These are phyloP conservation scores for Boletus bicolor DNA, from an alignment of 768 basidiomycete species.

Conservation along the genomic window DNA sequence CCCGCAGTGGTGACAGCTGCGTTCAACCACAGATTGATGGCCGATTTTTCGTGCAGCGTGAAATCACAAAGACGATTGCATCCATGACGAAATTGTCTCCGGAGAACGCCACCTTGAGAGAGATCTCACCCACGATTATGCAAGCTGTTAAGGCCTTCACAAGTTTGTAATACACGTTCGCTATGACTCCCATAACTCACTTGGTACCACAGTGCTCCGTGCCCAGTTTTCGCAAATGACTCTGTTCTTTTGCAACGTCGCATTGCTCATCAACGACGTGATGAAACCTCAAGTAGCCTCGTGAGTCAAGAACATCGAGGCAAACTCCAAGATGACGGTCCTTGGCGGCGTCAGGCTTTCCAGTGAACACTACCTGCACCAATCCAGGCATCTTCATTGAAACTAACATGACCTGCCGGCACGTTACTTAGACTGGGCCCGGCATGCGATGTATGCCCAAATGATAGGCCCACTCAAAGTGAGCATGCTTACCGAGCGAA, in stretches of 20 bases:
- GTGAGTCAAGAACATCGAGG: slow-evolving; percentile 13
- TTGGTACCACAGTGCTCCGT: slow-evolving; percentile 7
- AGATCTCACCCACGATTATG: slow-evolving; percentile 17
- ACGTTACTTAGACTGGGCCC: slow-evolving; percentile 8
- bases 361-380: neutral
- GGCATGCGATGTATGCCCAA: slow-evolving; percentile 20
- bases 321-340: slow-evolving; percentile 13
- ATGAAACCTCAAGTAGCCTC: slow-evolving; percentile 19
- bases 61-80: slow-evolving; percentile 18
- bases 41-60: neutral
- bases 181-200: neutral
- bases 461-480: slow-evolving; percentile 25
- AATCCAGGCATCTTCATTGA: neutral
- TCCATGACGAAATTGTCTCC: slow-evolving; percentile 19
- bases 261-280: slow-evolving; percentile 19
- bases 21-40: too few species aligned
- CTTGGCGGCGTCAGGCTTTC: slow-evolving; percentile 19
- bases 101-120: slow-evolving; percentile 19
- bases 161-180: neutral
- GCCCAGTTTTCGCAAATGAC: slow-evolving; percentile 20
- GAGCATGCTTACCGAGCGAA: slow-evolving; percentile 22
- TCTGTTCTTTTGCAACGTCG: slow-evolving; percentile 15
- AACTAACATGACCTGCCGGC: neutral
- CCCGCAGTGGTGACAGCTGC: too few species aligned
- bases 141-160: slow-evolving; percentile 19